These are phyloP conservation scores for Gossypium thurberi DNA, from an alignment of 345 rosid genomes.

Conservation along the genomic window DNA sequence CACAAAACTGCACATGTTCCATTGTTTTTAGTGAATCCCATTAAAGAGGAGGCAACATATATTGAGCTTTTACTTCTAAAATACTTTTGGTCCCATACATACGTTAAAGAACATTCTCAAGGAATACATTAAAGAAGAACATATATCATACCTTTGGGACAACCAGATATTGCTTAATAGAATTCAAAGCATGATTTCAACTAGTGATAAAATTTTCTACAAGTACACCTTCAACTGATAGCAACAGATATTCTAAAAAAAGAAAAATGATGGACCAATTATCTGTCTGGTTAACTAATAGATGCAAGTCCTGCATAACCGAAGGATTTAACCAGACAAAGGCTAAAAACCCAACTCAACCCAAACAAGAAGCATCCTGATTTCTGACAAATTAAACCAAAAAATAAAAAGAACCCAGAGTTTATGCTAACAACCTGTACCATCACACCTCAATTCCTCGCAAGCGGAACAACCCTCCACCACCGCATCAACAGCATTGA, in stretches of 20 bases:
- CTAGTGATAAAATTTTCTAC: background rate
- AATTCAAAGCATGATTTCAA: background rate
- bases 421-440: slow-evolving; percentile 52
- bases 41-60: background rate
- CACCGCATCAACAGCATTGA: slow-evolving; percentile 71
- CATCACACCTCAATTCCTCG: slow-evolving; percentile 82
- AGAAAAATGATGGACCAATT: background rate
- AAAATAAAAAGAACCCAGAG: background rate
- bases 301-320: background rate
- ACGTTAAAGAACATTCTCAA: background rate
- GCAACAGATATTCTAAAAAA: no score
- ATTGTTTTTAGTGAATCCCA: background rate
- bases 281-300: background rate
- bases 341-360: background rate
- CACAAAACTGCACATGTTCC: background rate
- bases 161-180: background rate
- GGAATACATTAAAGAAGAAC: background rate
- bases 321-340: background rate
- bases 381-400: background rate
- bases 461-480: slow-evolving; percentile 97
- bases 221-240: background rate
- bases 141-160: background rate
- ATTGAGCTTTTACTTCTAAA: background rate
- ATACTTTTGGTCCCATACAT: background rate
- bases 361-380: background rate